Evolutionary conservation across 805 yeast species (phyloP), one percentile per base, ranked within the genome.

Genomic region (Helenozyma rhizophorensis): DNA sequence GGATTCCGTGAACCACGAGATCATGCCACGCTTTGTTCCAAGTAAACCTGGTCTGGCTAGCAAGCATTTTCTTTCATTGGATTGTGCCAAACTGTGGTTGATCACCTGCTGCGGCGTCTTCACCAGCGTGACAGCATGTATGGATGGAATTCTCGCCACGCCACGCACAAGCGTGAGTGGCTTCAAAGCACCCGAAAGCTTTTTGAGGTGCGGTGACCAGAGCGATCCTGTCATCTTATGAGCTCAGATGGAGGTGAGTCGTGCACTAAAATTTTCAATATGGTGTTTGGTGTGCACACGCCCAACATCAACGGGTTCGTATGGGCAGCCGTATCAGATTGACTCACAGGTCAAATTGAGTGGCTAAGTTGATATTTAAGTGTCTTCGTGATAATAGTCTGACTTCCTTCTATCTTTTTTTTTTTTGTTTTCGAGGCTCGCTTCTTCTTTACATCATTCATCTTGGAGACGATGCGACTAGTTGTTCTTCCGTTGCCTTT

Each of bases 11-110:
- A 74, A 90, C 74, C 78, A 84, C 11, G 93, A 78, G 31, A 88
- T 78, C 96, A 90, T 90, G 12, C 97, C 97, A 37, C 82, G 69
- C 56, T 93, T 93, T 43, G 78, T 65, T 1, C 94, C 95, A 18
- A 90, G 62, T 14, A 86, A 65, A 9, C 98, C 98, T 6, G 95
- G 80, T 60, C 98, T 78, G 27, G 61, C 57, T 18, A 87, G 78
- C 22, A 90, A 67, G 56, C 79, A 72, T 54, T 80, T 83, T 58
- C 97, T 75, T 32, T 68, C 62, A 51, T 86, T 80, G 21, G 85
- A 80, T 29, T 73, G 70, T 42, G 74, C 84, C 23, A 80, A 78
- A 3, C 90, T 72, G 54, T 82, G 87, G 50, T 75, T 72, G 26
- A 79, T 68, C 11, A 68, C 59, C 12, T 82, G 76, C 2, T 74